A percentile compares a stretch with the other conserved stretches of the same genome.
Conservation (phyloP, 805 yeast genomes). For the Yarrowia keelungensis region DNA sequence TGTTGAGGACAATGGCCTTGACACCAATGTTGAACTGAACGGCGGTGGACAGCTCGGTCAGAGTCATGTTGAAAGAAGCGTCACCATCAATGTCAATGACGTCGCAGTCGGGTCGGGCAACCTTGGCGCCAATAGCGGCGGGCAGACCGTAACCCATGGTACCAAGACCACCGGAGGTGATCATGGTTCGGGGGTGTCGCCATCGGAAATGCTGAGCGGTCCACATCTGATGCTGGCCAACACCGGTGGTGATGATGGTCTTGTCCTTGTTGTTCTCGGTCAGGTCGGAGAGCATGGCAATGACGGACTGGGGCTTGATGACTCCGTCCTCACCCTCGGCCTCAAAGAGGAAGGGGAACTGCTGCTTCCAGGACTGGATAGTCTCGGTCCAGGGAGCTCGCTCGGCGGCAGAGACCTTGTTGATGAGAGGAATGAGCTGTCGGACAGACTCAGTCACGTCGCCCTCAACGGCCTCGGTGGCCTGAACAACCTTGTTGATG, state of each 20-base stretch:
- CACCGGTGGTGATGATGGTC: conserved; percentile 94
- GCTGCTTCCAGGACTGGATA: conserved; percentile 80
- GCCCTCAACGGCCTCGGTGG: conserved; percentile 96
- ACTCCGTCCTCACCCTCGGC: conserved; percentile 58
- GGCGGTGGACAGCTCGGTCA: conserved; percentile 90
- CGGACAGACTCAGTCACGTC: conserved; percentile 84
- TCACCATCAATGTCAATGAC: conserved; percentile 99
- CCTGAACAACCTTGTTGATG: conserved; percentile 93
- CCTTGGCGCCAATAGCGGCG: conserved; percentile 97
- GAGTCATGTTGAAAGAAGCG: conserved; percentile 98
- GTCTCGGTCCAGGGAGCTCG: conserved; percentile 82
- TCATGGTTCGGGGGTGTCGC: conserved; percentile 89
- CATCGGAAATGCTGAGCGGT: conserved; percentile 97
- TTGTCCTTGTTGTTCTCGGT: conserved; percentile 69
- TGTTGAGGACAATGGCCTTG: conserved; percentile 86
- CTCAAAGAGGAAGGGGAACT: conserved; percentile 86
- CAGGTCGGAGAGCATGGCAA: conserved; percentile 76
- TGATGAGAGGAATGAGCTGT: conserved; percentile 72
- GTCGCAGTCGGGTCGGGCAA: conserved; percentile 91
- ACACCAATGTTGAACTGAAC: conserved; percentile 93
- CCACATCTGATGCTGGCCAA: conserved; percentile 99
- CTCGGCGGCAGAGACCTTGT: conserved; percentile 54
- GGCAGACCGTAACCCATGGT: conserved; percentile 99
- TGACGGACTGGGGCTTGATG: conserved; percentile 92
- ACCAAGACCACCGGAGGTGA: conserved; percentile 99